Conservation (phyloP, 2,329 filamentous ascomycete species). For the Talaromyces islandicus region DNA sequence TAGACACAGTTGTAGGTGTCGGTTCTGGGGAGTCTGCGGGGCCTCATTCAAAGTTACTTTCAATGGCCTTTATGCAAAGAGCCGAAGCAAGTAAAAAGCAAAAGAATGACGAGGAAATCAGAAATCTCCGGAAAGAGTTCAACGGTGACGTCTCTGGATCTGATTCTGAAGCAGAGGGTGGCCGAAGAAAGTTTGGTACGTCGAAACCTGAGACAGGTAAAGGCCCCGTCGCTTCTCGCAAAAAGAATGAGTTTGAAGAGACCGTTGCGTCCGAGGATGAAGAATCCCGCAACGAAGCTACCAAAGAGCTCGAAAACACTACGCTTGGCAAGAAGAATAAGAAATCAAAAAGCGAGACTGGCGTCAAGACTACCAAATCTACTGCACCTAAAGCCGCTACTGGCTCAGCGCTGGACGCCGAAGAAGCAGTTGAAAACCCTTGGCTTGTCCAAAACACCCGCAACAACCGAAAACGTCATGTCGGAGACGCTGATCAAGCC, state of each 20-base stretch:
- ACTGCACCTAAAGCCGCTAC: not conserved
- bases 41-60: slow-evolving; percentile 63
- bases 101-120: slow-evolving; percentile 71
- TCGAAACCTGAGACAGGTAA: slow-evolving; percentile 25
- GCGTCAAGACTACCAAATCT: not conserved
- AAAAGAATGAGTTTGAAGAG: slow-evolving; percentile 58
- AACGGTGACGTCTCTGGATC: slow-evolving; percentile 55
- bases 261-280: slow-evolving; percentile 47
- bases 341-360: not conserved
- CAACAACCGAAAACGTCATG: slow-evolving; percentile 30
- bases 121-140: slow-evolving; percentile 65
- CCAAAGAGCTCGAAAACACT: not conserved
- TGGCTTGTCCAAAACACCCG: slow-evolving; percentile 30
- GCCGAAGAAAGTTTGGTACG: slow-evolving; percentile 49
- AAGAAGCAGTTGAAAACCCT: slow-evolving; percentile 29
- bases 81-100: slow-evolving; percentile 73
- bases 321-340: not conserved
- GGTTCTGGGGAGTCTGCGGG: slow-evolving; percentile 30
- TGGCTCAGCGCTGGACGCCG: slow-evolving; percentile 8
- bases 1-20: slow-evolving; percentile 44
- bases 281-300: slow-evolving; percentile 11
- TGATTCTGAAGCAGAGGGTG: slow-evolving; percentile 51
- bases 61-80: slow-evolving; percentile 92
- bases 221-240: slow-evolving; percentile 21
- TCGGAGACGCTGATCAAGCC: slow-evolving; percentile 19